Evolutionary conservation across 1,139 yeast species (phyloP), one percentile per base, ranked within the genome.

Genomic region (Oligophagozyma castellii): DNA sequence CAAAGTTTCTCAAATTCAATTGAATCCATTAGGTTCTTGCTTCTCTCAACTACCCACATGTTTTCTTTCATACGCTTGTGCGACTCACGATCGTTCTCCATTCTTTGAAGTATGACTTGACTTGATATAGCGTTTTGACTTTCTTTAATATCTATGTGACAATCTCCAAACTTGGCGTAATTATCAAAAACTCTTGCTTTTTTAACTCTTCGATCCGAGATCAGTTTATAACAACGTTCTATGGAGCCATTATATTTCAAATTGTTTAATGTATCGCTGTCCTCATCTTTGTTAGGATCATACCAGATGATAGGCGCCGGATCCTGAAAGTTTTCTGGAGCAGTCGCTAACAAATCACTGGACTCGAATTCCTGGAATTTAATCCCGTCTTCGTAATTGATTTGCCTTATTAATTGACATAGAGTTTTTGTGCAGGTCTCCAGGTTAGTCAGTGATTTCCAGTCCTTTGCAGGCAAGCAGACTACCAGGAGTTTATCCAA

Each of bases 31-130:
- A 48, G 38, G 16, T 26, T 31, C 29, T 32, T 36, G 11, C 28
- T 22, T 24, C 44, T 39, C 25, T 39, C 46, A 10, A 44, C 43
- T 16, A 46, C 41, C 48, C 51, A 52, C 11, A 37, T 41, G 23
- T 49, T 49, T 25, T 53, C 57, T 30, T 53, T 53, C 12, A 47
- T 41, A 27, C 50, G 42, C 31, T 48, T 51, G 29, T 51, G 53
- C 24, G 48, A 43, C 26, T 49, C 55, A n/a, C 55, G 40, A 19
- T 51, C 54, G 29, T 37, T 40, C 26, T 51, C 55, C 46, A 52
- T 53, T 13, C 57, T 36, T 25, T 50, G 56, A 7, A 53, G 34
- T 13, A 42, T 35, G 1, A 40, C 41, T 10, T 21, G 20, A 35
- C 29, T 11, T 37, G 21, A 12, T 33, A 25, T n/a, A 39, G 29